Base-by-base conservation (phyloP, 1,139 yeast genomes). In the Arxiozyma slooffiae region DNA sequence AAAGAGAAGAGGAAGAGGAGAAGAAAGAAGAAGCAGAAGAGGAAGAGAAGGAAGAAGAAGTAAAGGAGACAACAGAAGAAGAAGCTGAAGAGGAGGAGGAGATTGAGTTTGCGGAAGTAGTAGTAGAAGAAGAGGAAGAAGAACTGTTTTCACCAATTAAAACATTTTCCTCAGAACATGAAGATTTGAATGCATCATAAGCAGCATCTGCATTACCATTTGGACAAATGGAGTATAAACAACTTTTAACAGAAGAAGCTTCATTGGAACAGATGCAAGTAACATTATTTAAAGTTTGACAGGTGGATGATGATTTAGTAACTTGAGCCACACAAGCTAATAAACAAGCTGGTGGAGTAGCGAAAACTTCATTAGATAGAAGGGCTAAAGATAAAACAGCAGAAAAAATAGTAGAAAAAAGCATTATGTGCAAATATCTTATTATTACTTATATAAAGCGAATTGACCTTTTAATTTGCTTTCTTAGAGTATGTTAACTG, bases 271-370 rank as follows among this genome's bases (percentile, higher is more conserved):
- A 83, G 60, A 85, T 71, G 74, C 95, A 86, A 49, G 69, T 60
- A 57, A 85, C 72, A 43, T 64, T 57, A 65, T 77, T 77, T 67
- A 86, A 71, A 52, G 81, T 73, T 52, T 71, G 60, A 68, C 90
- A 82, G 46, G 72, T 62, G 48, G 80, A 70, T 46, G 78, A 73
- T n/a, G 67, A 60, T 66, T 76, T 78, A 60, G 79, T 74, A 50
- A 84, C 89, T 62, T 80, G 76, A 51, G 85, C 76, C 53, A 85
- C 92, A 78, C 96, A 88, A 46, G 95, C 95, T 67, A 88, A 75
- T 59, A 88, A 73, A 74, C 96, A 88, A 42, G 96, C 95, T 56
- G 94, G 94, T 50, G 96, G 92, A 52, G 92, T 74, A 53, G 94
- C 94, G 48, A 77, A 68, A 44, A 74, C 79, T 48, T 72, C 62